Evolutionary conservation across 768 basidiomycete species (phyloP), one percentile per base, ranked within the genome.

Genomic region (Mycena haematopus): DNA sequence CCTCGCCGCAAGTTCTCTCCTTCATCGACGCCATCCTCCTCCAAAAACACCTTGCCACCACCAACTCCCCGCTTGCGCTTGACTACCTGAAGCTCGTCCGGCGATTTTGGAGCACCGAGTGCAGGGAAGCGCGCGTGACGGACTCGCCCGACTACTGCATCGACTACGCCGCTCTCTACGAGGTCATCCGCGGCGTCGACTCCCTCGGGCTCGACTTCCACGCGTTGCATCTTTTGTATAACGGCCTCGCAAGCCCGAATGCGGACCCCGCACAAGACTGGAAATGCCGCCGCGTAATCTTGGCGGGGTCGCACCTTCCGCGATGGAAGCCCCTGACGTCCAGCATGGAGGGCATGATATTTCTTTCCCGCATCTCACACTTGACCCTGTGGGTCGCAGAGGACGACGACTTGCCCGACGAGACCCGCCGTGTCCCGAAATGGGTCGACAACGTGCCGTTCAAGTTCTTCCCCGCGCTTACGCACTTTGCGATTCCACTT

Each of bases 361-460:
- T 78, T 65, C 70, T 82, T 4, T 63, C 68, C n/a, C 71, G 72
- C n/a, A 63, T 81, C 22, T 76, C 78, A 1, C 77, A 78, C 58
- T 70, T 82, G 8, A 70, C 74, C 6, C 58, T 79, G 31, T 77
- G 77, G 76, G 65, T 73, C 14, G 27, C 63, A 13, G 44, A 54
- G 19, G 58, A 51, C 36, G 35, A 19, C 13, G 17, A 33, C 29
- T 13, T 38, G 21, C 40, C 49, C 10, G 17, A 56, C 10, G 31
- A 50, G 17, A 50, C 36, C 36, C 36, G 25, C 44, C 52, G 8
- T 42, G 36, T 40, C 13, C 65, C 71, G 11, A 11, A 46, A n/a
- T 76, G 74, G 70, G 62, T 76, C 5, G 35, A 58, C 31, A 58
- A 50, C 7, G 66, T 80, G 25, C 79, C 79, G 1, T 77, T 79